A percentile compares a stretch with the other conserved stretches of the same genome.
phyloP scores from a whole-genome alignment of 306 rosid genomes.

The Hippophae gyantsensis region DNA sequence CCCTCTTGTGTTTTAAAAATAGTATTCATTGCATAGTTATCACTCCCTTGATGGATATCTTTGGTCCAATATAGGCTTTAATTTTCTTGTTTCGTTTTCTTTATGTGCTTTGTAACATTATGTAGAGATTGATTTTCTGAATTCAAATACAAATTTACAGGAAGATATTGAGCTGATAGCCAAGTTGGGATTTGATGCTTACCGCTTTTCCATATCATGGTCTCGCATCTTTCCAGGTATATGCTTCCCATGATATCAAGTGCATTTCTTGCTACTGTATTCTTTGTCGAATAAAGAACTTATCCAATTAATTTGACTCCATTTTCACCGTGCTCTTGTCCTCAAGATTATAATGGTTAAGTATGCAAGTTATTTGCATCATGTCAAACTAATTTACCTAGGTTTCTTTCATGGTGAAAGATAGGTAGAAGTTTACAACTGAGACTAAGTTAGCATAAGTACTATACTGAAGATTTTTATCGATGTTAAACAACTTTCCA shows the following conservation, averaged over 20 bases:
- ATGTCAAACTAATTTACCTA: too few relatives aligned
- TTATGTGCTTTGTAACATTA: background rate
- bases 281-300: conserved; percentile 1
- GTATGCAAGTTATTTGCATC: too few relatives aligned
- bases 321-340: too few relatives aligned
- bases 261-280: background rate
- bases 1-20: background rate
- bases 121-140: conserved; percentile 6
- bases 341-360: too few relatives aligned
- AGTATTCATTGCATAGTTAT: too few relatives aligned
- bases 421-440: too few relatives aligned
- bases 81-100: background rate
- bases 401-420: too few relatives aligned
- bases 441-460: too few relatives aligned
- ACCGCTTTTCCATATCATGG: conserved; percentile 92
- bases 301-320: background rate
- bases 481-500: too few relatives aligned
- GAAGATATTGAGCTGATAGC: conserved; percentile 86
- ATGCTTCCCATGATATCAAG: conserved; percentile 15
- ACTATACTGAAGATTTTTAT: too few relatives aligned
- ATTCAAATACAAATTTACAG: conserved; percentile 31
- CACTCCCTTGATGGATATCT: too few relatives aligned
- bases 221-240: conserved; percentile 89
- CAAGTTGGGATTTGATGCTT: conserved; percentile 75
- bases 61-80: too few relatives aligned